These are phyloP conservation scores for Fomes fomentarius DNA, from an alignment of 1,284 basidiomycete species.

Conservation along the genomic window DNA sequence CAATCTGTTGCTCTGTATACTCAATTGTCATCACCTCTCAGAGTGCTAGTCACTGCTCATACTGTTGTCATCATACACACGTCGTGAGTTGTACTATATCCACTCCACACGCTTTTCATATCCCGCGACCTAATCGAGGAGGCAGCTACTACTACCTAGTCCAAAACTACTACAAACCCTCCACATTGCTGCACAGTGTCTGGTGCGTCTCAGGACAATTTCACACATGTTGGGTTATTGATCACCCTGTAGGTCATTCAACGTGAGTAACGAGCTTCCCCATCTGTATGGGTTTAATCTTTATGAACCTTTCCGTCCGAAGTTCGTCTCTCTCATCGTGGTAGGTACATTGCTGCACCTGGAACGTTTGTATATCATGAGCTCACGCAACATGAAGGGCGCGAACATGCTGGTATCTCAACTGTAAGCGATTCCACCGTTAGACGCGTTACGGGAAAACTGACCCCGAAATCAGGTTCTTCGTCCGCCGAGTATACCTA, in stretches of 20 bases:
- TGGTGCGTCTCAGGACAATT: background rate
- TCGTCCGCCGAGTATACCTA: slow-evolving; percentile 5
- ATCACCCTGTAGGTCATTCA: no score
- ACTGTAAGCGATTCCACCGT: background rate
- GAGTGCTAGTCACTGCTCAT: background rate
- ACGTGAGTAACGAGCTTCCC: no score
- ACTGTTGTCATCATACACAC: background rate
- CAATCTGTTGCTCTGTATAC: background rate
- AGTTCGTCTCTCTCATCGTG: background rate
- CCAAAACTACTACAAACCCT: background rate
- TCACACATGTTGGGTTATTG: background rate
- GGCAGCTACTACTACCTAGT: slow-evolving; percentile 2
- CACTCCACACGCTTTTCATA: background rate
- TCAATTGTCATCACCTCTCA: background rate
- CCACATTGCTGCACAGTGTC: background rate
- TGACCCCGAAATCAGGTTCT: slow-evolving; percentile 2
- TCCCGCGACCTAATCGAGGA: no score
- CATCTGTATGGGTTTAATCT: no score
- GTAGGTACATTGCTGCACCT: background rate
- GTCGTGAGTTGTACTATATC: background rate
- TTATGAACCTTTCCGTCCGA: no score
- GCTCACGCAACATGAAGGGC: background rate
- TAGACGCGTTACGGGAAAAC: background rate
- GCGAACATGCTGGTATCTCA: background rate
- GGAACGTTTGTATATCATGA: background rate